Evolutionary conservation across 805 yeast genomes (phyloP), one percentile per base, ranked within the genome.

Genomic region (Geotrichum ghanense): DNA sequence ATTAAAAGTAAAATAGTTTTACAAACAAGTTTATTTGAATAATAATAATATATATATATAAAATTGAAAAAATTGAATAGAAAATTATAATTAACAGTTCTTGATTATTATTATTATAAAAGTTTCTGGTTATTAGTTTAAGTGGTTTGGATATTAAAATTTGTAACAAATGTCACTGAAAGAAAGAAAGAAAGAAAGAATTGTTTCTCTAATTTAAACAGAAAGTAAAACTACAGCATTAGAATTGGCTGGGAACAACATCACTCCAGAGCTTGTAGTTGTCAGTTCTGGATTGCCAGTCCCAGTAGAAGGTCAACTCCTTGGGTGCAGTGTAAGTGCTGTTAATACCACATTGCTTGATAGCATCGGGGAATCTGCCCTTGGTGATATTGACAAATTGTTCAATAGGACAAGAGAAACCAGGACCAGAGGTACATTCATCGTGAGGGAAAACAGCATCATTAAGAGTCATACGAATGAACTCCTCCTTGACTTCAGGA

Each of bases 391-490:
- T 19, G 16, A 31, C 44, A 47, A 50, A 71, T 45, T 60, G 60
- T 23, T 55, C 60, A 46, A 65, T 58, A 49, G 67, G 64, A 58
- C 79, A 69, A 34, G 73, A 64, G 57, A 67, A 74, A 1, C 78
- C 79, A 7, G 81, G 81, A 3, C 82, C 82, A 40, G 63, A 58
- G 39, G 67, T 63, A 57, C 81, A 75, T 31, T 57, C 54, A 20
- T 69, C 68, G 26, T 73, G 56, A 23, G 81, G 79, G 42, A 73
- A 62, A 21, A 76, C 79, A 1, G 78, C 78, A 50, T 76, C 80
- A 54, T 76, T 76, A 17, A 75, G 52, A 4, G 74, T 59, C 31
- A 67, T 63, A 57, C 81, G 70, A 14, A 76, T 75, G 54, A 63
- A 77, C 16, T 53, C 51, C 3, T 61, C 59, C 6, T 51, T 43